Percentiles rank a stretch among this genome's conserved stretches.
These are phyloP conservation scores for Phytophthora ohioensis DNA, from an alignment of 352 stramenopile genomes.

Conservation along the genomic window DNA sequence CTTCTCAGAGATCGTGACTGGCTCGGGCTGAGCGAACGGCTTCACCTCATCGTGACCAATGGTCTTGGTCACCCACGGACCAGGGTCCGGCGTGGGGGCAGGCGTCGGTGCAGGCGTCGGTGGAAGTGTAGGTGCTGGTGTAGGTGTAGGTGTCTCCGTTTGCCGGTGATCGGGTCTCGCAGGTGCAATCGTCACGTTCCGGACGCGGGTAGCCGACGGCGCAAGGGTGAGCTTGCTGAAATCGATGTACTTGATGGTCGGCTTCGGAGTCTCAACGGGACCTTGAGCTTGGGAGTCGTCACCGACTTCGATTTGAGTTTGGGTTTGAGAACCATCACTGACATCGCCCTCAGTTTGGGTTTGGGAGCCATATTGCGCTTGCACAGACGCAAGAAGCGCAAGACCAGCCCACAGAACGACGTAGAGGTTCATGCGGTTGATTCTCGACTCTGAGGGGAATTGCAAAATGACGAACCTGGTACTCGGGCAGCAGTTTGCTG, in stretches of 20 bases:
- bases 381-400: slow-evolving; percentile 1
- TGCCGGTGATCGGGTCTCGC: background rate
- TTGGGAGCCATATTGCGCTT: slow-evolving; percentile 6
- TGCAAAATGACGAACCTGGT: background rate
- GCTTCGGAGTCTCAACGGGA: slow-evolving; percentile 1
- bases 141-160: background rate
- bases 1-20: slow-evolving; percentile 13
- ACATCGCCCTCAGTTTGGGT: background rate
- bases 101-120: background rate
- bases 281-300: background rate
- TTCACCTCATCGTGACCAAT: slow-evolving; percentile 9
- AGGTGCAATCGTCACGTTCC: slow-evolving; percentile 1
- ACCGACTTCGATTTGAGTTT: slow-evolving; percentile 11
- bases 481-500: background rate
- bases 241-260: slow-evolving; percentile 13
- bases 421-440: slow-evolving; percentile 3
- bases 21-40: slow-evolving; percentile 8
- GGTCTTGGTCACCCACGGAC: slow-evolving; percentile 7
- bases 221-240: slow-evolving; percentile 10
- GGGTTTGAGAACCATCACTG: slow-evolving; percentile 1
- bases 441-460: background rate
- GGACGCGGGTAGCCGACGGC: background rate
- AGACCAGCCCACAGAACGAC: slow-evolving; percentile 6
- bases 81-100: slow-evolving; percentile 4
- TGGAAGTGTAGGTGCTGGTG: background rate